These are phyloP conservation scores for Phanerochaete sordida DNA, from an alignment of 768 basidiomycete species.

Conservation along the genomic window DNA sequence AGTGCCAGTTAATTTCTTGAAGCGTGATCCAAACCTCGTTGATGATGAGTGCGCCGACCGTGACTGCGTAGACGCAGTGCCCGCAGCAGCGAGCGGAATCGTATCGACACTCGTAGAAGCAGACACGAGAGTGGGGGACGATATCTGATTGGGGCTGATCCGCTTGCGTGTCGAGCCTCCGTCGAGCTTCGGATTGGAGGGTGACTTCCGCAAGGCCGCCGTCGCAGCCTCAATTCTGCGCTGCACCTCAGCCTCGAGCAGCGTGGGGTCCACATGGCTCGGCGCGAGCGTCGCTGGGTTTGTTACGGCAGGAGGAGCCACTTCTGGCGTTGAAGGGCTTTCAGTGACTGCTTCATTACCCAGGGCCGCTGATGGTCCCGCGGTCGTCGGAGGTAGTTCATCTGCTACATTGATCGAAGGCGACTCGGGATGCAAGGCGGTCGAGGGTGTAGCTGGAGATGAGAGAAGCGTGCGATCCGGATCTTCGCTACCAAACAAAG, in stretches of 20 bases:
- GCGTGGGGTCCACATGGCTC: conserved; percentile 40
- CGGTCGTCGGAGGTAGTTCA: not conserved
- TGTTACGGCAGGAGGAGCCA: not conserved
- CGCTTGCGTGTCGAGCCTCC: conserved; percentile 27
- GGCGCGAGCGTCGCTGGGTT: not conserved
- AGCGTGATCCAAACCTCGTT: conserved; percentile 62
- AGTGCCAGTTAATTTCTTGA: conserved; percentile 69
- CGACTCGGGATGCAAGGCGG: not conserved
- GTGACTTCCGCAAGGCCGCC: conserved; percentile 37
- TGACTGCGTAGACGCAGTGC: conserved; percentile 13
- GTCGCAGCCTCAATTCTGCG: conserved; percentile 59
- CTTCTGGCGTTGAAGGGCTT: conserved; percentile 1
- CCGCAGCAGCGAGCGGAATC: conserved; percentile 25
- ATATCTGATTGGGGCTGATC: conserved; percentile 36
- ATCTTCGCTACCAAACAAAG: conserved; percentile 59
- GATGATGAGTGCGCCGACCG: conserved; percentile 26
- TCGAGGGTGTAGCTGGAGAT: not conserved
- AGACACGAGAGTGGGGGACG: conserved; percentile 36
- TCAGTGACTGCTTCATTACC: not conserved
- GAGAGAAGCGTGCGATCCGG: conserved; percentile 1
- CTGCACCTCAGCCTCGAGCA: conserved; percentile 63
- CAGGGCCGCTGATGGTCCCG: not conserved
- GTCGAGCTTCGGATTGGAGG: conserved; percentile 31
- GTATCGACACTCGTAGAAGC: conserved; percentile 36
- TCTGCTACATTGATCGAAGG: not conserved